Conservation (phyloP, 495 filamentous ascomycete genomes). For the Paragyromitra xinjiangensis region DNA sequence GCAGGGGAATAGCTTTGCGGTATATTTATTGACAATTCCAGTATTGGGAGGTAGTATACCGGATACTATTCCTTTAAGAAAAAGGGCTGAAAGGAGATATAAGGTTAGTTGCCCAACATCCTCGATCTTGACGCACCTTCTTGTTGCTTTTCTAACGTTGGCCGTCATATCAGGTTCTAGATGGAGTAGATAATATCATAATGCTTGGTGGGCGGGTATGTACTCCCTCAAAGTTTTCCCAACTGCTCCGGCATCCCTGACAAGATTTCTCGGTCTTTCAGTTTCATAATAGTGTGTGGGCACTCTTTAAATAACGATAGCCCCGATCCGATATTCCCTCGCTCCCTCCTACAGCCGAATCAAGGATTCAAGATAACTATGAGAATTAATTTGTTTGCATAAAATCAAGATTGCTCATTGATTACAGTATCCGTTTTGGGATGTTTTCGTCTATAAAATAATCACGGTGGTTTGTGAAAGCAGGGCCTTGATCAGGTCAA, state of each 20-base stretch:
- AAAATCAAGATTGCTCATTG: not conserved
- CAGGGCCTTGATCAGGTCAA: not conserved
- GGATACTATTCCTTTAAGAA: constrained; percentile 39
- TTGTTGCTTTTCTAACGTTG: not conserved
- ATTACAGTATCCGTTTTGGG: not conserved
- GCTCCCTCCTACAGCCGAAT: too few relatives aligned
- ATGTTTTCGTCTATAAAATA: not conserved
- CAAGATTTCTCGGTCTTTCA: not conserved
- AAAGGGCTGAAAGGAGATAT: constrained; percentile 36
- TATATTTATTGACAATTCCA: constrained; percentile 45
- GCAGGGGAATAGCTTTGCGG: constrained; percentile 51
- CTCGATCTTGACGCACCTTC: not conserved
- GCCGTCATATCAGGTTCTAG: constrained; percentile 3
- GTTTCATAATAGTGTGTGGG: constrained; percentile 49
- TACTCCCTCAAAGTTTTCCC: not conserved
- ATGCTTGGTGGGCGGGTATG: constrained; percentile 47
- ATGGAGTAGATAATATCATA: constrained; percentile 44
- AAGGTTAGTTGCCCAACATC: constrained; percentile 13
- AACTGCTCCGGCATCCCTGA: not conserved
- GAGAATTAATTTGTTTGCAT: too few relatives aligned
- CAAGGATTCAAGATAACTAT: too few relatives aligned
- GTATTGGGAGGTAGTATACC: constrained; percentile 27
- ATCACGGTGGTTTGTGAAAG: not conserved
- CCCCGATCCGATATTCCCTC: too few relatives aligned
- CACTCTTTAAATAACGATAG: constrained; percentile 34